Evolutionary conservation across 2,329 filamentous ascomycete species (phyloP).

Genomic region (Botrytis paeoniae): DNA sequence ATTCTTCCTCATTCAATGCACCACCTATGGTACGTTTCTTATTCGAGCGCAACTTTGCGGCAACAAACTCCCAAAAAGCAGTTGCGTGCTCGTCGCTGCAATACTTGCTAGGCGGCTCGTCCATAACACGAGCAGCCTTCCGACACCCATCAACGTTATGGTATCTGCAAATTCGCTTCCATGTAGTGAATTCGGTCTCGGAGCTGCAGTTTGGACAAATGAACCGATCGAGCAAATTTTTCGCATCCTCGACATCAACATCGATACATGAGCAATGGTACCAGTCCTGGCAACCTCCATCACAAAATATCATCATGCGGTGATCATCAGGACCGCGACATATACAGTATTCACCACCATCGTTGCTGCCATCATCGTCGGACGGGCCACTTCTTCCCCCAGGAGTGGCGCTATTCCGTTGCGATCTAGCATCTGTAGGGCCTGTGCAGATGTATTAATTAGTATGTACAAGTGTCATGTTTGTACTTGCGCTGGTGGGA

Average conservation of each 20-base stretch:
- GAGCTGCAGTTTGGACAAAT: slow-evolving; percentile 36
- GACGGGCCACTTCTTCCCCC: slow-evolving; percentile 17
- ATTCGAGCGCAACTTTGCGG: slow-evolving; percentile 25
- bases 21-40: slow-evolving; percentile 34
- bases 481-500: background rate
- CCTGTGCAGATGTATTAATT: slow-evolving; percentile 8
- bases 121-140: slow-evolving; percentile 33
- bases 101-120: slow-evolving; percentile 36
- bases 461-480: background rate
- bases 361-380: slow-evolving; percentile 34
- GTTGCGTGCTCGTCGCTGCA: slow-evolving; percentile 34
- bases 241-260: slow-evolving; percentile 34
- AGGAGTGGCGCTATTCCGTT: slow-evolving; percentile 24
- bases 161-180: slow-evolving; percentile 37
- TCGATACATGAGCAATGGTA: slow-evolving; percentile 37
- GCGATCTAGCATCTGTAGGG: slow-evolving; percentile 20
- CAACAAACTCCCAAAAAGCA: slow-evolving; percentile 29
- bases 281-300: slow-evolving; percentile 38
- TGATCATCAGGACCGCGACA: slow-evolving; percentile 38
- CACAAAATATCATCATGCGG: slow-evolving; percentile 38
- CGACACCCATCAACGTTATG: slow-evolving; percentile 31
- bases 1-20: slow-evolving; percentile 30
- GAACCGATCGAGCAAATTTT: slow-evolving; percentile 36
- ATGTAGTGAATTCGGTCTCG: slow-evolving; percentile 32
- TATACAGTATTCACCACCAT: slow-evolving; percentile 37